Conservation (phyloP, 371 early-diverging fungal genomes). For the Rhizomucor pusillus region DNA sequence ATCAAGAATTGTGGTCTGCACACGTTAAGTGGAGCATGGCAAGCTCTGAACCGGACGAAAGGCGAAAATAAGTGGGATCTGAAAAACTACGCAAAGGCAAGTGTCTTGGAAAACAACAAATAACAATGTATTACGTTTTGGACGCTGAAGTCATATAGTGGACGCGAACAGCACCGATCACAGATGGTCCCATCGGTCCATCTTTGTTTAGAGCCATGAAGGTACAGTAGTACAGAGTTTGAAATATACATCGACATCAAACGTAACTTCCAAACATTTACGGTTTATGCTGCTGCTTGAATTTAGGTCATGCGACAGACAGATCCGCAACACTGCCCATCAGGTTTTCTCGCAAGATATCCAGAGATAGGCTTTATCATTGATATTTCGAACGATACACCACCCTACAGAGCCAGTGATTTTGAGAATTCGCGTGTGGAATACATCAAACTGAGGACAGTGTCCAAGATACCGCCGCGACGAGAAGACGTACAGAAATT, state of each 20-base stretch:
- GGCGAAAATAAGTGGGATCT: conserved; percentile 69
- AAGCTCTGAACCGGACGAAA: conserved; percentile 52
- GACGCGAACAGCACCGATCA: conserved; percentile 55
- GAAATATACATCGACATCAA: too few relatives aligned
- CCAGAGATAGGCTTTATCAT: conserved; percentile 62
- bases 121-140: background rate
- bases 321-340: conserved; percentile 63
- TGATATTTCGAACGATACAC: conserved; percentile 54
- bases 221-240: conserved; percentile 9
- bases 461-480: conserved; percentile 69
- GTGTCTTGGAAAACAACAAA: background rate
- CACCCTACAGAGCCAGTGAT: conserved; percentile 63
- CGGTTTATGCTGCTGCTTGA: too few relatives aligned
- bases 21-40: conserved; percentile 62
- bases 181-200: conserved; percentile 44
- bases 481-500: conserved; percentile 57
- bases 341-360: conserved; percentile 55
- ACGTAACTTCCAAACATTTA: too few relatives aligned
- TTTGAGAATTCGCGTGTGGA: conserved; percentile 57
- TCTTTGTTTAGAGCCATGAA: conserved; percentile 63
- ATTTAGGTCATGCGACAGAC: conserved; percentile 62
- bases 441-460: conserved; percentile 64
- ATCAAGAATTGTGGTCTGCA: conserved; percentile 60
- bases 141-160: conserved; percentile 27
- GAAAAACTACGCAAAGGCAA: conserved; percentile 68